Evolutionary conservation across 441 rosid genomes (phyloP), one percentile per base, ranked within the genome.

Genomic region (Pelargonium fulgidum): DNA sequence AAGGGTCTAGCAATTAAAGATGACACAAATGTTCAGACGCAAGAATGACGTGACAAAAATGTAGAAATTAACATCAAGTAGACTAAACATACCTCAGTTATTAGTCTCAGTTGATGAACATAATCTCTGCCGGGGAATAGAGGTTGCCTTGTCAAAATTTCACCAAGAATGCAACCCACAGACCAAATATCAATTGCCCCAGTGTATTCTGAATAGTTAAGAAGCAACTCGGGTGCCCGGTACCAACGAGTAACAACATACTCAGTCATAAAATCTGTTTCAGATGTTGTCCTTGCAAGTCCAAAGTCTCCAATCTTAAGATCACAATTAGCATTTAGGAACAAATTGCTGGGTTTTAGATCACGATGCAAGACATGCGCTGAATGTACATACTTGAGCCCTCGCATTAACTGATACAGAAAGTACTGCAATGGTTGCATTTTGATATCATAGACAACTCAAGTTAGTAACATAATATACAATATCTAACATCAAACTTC

Each of bases 161-260:
- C 99, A 69, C 96, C 97, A 3, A 93, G 87, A 68, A 93, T 88
- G 79, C 99, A 93, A 72, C 99, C 99, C 50, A 93, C 97, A 11
- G 99, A 93, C 99, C 99, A 93, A 48, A 91, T 87, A 79, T 93
- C 97, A 14, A 93, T 91, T 16, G 98, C 98, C 44, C 93, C 96
- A 58, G 98, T 93, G 77, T 93, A 93, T 75, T 91, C 96, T 3
- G 97, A 89, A 78, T 95, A 93, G 72, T 91, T 93, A 33, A 88
- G 93, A 26, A 93, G 96, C 76, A 93, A 79, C 73, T 91, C 99
- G 2, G 99, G 99, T 26, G 99, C 97, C 52, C 96, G 82, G 58
- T 93, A 93, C 98, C 98, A 93, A 52, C 98, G 90, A 50, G 98
- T 93, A 67, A 88, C 98, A 45, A 91, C 97, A 82, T 89, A 93